Percentiles rank a stretch among this genome's conserved stretches.
Evolutionary conservation across 2,329 filamentous ascomycete species (phyloP).

Genomic region (Acarospora socialis): DNA sequence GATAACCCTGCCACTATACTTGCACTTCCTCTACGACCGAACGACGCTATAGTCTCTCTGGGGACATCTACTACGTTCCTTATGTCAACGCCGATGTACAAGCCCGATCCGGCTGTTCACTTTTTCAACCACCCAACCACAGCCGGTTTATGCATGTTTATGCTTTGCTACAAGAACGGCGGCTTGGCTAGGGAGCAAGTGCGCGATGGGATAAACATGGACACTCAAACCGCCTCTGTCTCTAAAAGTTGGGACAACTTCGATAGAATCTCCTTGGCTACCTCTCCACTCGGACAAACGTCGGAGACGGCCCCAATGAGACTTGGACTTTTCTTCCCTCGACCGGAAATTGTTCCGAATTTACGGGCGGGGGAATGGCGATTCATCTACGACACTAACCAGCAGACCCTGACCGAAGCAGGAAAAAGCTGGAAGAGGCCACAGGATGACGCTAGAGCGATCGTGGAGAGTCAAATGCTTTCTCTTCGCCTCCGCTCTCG

Average conservation of each 20-base stretch:
- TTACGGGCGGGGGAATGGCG: slow-evolving; percentile 76
- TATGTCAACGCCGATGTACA: slow-evolving; percentile 89
- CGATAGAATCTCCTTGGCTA: slow-evolving; percentile 56
- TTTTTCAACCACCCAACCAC: slow-evolving; percentile 98
- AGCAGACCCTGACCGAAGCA: slow-evolving; percentile 38
- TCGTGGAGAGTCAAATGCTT: slow-evolving; percentile 89
- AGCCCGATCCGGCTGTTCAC: slow-evolving; percentile 80
- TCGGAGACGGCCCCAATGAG: slow-evolving; percentile 48
- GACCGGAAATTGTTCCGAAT: slow-evolving; percentile 92
- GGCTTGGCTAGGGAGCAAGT: slow-evolving; percentile 83
- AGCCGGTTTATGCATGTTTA: slow-evolving; percentile 91
- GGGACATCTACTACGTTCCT: slow-evolving; percentile 95
- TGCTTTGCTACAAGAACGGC: slow-evolving; percentile 99
- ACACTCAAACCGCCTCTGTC: slow-evolving; percentile 29
- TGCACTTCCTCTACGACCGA: slow-evolving; percentile 68
- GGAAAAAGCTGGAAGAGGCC: slow-evolving; percentile 40
- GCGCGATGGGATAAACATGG: slow-evolving; percentile 58
- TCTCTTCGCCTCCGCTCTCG: slow-evolving; percentile 77
- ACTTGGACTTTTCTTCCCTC: slow-evolving; percentile 85
- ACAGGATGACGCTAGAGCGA: slow-evolving; percentile 63
- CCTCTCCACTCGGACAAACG: slow-evolving; percentile 54
- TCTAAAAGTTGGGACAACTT: slow-evolving; percentile 60
- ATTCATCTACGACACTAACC: slow-evolving; percentile 45
- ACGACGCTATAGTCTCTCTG: slow-evolving; percentile 86
- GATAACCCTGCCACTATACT: slow-evolving; percentile 96